Evolutionary conservation across 129 eudicot genomes (phyloP).

Genomic region (Apium graveolens): DNA sequence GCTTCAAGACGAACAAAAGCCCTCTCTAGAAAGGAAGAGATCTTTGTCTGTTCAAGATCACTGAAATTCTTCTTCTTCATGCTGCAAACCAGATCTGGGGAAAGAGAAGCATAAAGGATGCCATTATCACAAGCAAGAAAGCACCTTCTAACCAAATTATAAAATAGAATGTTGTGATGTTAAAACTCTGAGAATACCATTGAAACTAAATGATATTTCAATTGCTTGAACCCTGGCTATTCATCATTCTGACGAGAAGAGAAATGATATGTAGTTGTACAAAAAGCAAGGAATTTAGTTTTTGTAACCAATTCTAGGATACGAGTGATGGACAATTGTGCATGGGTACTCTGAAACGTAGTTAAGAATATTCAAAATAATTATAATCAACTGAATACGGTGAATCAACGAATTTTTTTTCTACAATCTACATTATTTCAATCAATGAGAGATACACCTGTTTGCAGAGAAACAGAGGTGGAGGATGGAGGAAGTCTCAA

Average conservation of each 20-base stretch:
- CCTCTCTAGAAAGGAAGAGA: conserved; percentile 59
- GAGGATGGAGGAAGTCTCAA: background rate
- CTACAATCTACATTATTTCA: background rate
- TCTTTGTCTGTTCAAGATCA: conserved; percentile 41
- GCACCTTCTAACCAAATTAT: no score
- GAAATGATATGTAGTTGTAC: background rate
- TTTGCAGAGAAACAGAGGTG: background rate
- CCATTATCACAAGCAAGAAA: background rate
- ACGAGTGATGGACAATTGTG: background rate
- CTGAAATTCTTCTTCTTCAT: conserved; percentile 48
- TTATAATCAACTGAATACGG: background rate
- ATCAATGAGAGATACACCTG: background rate
- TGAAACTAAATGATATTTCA: background rate
- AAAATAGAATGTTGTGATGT: background rate
- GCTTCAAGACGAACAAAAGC: conserved; percentile 90
- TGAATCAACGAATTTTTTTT: background rate
- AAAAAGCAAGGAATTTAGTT: background rate
- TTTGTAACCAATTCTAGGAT: background rate
- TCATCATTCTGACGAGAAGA: background rate
- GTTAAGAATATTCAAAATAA: no score
- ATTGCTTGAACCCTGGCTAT: background rate
- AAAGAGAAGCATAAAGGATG: background rate
- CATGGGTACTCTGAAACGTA: background rate
- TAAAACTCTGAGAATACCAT: background rate
- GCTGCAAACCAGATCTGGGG: conserved; percentile 66